Conservation (phyloP, 768 basidiomycete species). For the Trametes maxima region DNA sequence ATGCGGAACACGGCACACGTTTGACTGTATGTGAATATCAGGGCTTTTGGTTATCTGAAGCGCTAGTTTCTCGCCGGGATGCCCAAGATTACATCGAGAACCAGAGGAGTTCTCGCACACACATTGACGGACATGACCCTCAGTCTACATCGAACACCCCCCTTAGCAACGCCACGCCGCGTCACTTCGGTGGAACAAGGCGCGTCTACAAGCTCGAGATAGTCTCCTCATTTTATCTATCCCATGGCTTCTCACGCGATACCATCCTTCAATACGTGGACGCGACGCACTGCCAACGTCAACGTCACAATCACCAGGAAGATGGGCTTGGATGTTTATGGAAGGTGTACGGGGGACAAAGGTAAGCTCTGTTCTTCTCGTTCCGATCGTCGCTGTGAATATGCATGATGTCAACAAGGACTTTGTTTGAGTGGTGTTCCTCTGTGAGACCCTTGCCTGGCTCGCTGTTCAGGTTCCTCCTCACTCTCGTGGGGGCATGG, state of each 20-base stretch:
- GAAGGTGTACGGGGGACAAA: background rate
- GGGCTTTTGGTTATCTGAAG: no score
- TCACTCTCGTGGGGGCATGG: conserved; percentile 33
- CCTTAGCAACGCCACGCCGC: conserved; percentile 8
- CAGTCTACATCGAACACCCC: background rate
- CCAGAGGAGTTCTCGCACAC: conserved; percentile 4
- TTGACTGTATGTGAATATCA: no score
- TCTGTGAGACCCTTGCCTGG: conserved; percentile 45
- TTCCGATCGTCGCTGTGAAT: background rate
- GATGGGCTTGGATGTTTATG: no score
- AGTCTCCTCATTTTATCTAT: conserved; percentile 6
- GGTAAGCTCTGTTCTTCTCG: conserved; percentile 1
- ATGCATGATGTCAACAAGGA: conserved; percentile 29
- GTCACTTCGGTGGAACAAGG: background rate
- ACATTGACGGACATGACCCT: conserved; percentile 8
- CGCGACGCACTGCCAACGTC: background rate
- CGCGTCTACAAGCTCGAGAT: background rate
- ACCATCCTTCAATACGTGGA: conserved; percentile 1
- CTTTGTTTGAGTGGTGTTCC: conserved; percentile 25
- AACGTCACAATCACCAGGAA: background rate
- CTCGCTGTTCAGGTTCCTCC: conserved; percentile 40
- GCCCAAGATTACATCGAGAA: conserved; percentile 1
- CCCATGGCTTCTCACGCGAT: background rate
- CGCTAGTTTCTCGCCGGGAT: background rate
- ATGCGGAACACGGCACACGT: no score